Percentiles rank a stretch among this genome's conserved stretches.
phyloP scores from a whole-genome alignment of 2,329 filamentous ascomycete genomes.

The Calonectria montana region DNA sequence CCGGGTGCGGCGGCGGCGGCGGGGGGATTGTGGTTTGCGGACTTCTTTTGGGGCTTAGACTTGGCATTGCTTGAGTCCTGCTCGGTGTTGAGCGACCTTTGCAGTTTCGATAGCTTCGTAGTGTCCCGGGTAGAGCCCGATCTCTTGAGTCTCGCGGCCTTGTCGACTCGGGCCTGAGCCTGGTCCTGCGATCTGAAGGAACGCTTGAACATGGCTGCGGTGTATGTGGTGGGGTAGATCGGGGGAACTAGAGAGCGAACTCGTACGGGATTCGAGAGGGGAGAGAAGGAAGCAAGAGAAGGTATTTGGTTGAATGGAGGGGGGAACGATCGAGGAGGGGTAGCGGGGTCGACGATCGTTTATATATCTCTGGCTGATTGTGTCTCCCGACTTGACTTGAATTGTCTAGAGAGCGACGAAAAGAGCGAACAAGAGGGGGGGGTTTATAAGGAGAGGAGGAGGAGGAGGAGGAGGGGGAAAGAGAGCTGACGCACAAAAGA shows the following conservation, averaged over 20 bases:
- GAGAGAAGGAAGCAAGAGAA: conserved; percentile 24
- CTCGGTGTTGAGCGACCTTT: conserved; percentile 77
- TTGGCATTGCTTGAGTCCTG: conserved; percentile 50
- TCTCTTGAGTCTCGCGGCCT: conserved; percentile 84
- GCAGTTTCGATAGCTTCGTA: conserved; percentile 85
- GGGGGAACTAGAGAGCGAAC: conserved; percentile 40
- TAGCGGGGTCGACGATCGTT: conserved; percentile 9
- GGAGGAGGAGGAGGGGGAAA: conserved; percentile 45
- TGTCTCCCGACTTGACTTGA: conserved; percentile 37
- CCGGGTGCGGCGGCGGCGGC: conserved; percentile 10
- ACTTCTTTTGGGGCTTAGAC: conserved; percentile 31
- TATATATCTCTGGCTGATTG: conserved; percentile 18
- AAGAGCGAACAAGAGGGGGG: conserved; percentile 56
- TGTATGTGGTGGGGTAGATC: conserved; percentile 28
- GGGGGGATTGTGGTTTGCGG: neutral
- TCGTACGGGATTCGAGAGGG: conserved; percentile 39
- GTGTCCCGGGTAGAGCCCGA: conserved; percentile 71
- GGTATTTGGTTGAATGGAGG: conserved; percentile 7
- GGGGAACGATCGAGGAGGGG: conserved; percentile 12
- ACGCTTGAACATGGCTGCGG: conserved; percentile 86
- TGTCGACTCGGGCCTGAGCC: conserved; percentile 76
- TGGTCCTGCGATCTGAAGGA: conserved; percentile 83
- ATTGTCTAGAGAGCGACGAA: conserved; percentile 64
- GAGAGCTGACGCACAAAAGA: conserved; percentile 54
- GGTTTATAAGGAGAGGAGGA: conserved; percentile 36